Evolutionary conservation across 2,329 filamentous ascomycete genomes (phyloP), one percentile per base, ranked within the genome.

Genomic region (Sporothrix dimorphospora): DNA sequence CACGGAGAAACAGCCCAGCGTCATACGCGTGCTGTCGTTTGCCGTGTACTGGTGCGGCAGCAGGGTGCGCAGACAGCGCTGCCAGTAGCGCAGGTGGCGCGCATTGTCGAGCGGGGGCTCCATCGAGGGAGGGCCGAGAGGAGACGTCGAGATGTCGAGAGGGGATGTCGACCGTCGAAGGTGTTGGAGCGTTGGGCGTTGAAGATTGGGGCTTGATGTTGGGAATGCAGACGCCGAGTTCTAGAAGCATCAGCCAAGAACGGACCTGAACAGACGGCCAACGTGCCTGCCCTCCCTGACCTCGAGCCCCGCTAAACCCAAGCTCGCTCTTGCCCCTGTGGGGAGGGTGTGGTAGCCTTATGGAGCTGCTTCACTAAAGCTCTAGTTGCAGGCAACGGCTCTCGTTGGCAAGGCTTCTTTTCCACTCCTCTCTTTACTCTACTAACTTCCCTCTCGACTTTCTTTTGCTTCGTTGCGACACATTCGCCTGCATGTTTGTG

Each of bases 1-100:
- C 77, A 98, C 83, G 76, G 92, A 94, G 84, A 99, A 97, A 84
- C 91, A 97, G 76, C 90, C 94, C 71, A 98, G 89, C 5, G 92
- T 92, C 84, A 98, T 92, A 77, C 96, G 94, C 78, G 91, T 95
- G 76, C 94, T 94, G 83, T 99, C 96, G 80, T 92, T 96, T 79
- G 90, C 87, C 19, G 93, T 97, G 84, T 98, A 99, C 74, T 89
- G 86, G 61, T 90, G 87, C 0, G 96, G 96, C 7, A 99, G 89
- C 74, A 91, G 87, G 30, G 91, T 91, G 79, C 91, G 92, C 75
- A 96, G 87, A 80, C 95, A 98, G 79, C 94, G 91, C 76, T 94
- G 89, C 91, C 94, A 99, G 87, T 98, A 99, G 79, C 92, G 93
- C 79, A 96, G 85, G 80, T 99, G 96, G 72, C 86, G 87, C 65